phyloP scores from a whole-genome alignment of 164 flowering plant genomes.

The Magnolia officinalis region DNA sequence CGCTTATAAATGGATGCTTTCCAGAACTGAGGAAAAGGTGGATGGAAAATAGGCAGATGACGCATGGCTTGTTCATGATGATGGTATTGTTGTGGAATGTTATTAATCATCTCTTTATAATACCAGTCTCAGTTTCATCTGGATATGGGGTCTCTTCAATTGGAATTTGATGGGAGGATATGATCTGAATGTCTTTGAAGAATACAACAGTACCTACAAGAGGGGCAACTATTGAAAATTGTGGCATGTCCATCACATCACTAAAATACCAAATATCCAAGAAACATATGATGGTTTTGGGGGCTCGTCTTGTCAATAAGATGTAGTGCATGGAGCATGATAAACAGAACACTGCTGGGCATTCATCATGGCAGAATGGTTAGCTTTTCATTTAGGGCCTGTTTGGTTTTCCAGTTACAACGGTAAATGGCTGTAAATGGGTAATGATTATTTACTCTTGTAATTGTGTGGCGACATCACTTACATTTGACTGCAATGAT shows the following conservation, averaged over 20 bases:
- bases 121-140: not conserved
- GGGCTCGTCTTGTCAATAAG: too few species aligned
- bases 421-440: too few species aligned
- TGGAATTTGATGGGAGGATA: not conserved
- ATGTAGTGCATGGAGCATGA: too few species aligned
- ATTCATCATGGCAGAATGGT: too few species aligned
- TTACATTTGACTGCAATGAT: too few species aligned
- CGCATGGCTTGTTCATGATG: not conserved
- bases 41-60: not conserved
- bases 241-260: not conserved
- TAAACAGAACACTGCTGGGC: too few species aligned
- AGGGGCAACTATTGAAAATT: not conserved
- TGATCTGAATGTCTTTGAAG: not conserved
- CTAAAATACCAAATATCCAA: too few species aligned
- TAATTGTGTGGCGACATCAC: too few species aligned
- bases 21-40: not conserved
- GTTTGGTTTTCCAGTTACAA: too few species aligned
- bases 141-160: not conserved
- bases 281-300: too few species aligned
- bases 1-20: not conserved
- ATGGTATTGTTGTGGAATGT: not conserved
- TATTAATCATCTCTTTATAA: not conserved
- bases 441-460: too few species aligned
- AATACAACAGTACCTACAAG: not conserved
- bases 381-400: too few species aligned